Conservation (phyloP, 2,329 filamentous ascomycete genomes). For the Arthrobotrys entomopaga region DNA sequence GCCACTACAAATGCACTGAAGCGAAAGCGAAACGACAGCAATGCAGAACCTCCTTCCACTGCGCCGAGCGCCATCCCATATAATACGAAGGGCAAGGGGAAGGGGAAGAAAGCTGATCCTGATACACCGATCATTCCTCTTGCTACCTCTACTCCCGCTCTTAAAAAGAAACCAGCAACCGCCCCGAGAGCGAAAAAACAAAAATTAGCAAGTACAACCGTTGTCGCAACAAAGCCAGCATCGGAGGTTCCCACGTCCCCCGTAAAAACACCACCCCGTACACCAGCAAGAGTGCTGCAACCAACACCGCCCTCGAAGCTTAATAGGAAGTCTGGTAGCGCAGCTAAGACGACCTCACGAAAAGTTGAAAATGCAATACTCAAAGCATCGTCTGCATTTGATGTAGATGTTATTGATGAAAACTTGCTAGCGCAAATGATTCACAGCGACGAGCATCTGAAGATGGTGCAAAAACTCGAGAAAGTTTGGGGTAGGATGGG, state of each 20-base stretch:
- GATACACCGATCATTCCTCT: no score
- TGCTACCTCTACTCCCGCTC: neutral
- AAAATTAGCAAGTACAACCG: neutral
- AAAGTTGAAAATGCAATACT: constrained; percentile 2
- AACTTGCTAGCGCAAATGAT: constrained; percentile 38
- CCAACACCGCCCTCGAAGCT: constrained; percentile 8
- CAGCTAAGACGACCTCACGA: neutral
- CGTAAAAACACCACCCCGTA: neutral
- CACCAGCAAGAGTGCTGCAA: constrained; percentile 15
- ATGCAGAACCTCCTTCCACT: constrained; percentile 3
- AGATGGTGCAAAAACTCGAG: constrained; percentile 49
- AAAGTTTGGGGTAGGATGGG: constrained; percentile 30
- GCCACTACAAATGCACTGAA: constrained; percentile 17
- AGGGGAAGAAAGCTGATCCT: constrained; percentile 2
- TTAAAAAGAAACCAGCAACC: neutral
- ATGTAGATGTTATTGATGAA: constrained; percentile 32
- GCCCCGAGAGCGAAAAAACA: constrained; percentile 8
- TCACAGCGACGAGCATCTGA: constrained; percentile 48
- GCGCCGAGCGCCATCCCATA: neutral
- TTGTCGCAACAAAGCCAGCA: neutral
- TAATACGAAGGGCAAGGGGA: neutral
- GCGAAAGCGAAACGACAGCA: constrained; percentile 13
- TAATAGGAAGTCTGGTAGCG: constrained; percentile 9
- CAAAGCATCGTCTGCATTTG: constrained; percentile 2
- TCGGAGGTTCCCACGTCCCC: neutral